phyloP scores from a whole-genome alignment of 345 rosid species.

The Combretum micranthum region DNA sequence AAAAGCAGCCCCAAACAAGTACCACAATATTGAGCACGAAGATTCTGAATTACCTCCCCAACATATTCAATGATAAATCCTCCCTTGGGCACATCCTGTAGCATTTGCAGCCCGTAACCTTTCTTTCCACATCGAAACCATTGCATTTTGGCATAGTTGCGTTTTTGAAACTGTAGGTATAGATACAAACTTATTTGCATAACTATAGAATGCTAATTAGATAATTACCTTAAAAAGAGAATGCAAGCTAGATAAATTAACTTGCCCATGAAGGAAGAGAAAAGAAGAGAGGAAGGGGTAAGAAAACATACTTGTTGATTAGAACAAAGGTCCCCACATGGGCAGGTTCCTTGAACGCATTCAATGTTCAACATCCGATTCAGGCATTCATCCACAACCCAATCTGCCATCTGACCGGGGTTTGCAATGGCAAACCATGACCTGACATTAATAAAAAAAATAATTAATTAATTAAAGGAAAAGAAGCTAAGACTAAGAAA shows the following conservation, averaged over 20 bases:
- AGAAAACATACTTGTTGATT: slow-evolving; percentile 71
- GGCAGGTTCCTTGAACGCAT: slow-evolving; percentile 91
- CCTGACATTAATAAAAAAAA: slow-evolving; percentile 37
- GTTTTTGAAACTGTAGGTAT: slow-evolving; percentile 82
- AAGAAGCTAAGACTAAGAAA: background rate
- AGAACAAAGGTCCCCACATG: slow-evolving; percentile 84
- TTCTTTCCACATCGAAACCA: slow-evolving; percentile 84
- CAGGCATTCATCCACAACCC: slow-evolving; percentile 95
- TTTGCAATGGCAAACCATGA: slow-evolving; percentile 96
- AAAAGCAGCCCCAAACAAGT: background rate
- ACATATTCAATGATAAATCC: slow-evolving; percentile 92
- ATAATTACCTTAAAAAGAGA: too few relatives aligned
- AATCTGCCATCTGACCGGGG: slow-evolving; percentile 44
- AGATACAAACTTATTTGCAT: background rate
- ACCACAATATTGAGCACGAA: slow-evolving; percentile 1
- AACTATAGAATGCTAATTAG: too few relatives aligned
- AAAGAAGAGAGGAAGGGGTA: background rate
- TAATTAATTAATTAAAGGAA: too few relatives aligned
- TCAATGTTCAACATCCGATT: slow-evolving; percentile 97
- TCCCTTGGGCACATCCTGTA: slow-evolving; percentile 63
- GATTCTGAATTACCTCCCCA: slow-evolving; percentile 68
- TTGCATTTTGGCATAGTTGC: slow-evolving; percentile 59
- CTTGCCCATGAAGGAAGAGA: background rate
- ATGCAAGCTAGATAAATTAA: background rate
- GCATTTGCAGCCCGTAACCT: slow-evolving; percentile 86